Base-by-base conservation (phyloP, 148 eudicot species). In the Rhododendron molle region DNA sequence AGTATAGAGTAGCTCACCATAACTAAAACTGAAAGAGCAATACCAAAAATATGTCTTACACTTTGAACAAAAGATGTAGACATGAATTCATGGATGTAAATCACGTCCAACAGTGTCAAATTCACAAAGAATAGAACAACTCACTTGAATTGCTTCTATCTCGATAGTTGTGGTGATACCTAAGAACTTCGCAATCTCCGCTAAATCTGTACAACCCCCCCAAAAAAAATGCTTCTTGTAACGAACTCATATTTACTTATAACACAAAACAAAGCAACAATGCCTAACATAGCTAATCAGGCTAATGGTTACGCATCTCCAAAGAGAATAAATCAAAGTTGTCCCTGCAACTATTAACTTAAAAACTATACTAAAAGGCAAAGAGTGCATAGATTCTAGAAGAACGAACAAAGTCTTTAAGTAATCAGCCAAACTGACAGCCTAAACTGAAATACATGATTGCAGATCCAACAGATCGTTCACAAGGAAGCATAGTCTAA, bases 131-230 rank as follows among this genome's bases (percentile, higher is more conserved):
- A 76, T 3, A 67, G 72, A 76, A 43, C 76, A 62, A 90, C 97
- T 89, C 86, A 97, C 98, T 90, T 95, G 99, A 87, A 97, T 95
- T 86, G 91, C 94, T 94, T 95, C 98, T 73, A 92, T 94, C 85
- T 97, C 98, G 62, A 93, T 90, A 14, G 91, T 93, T 14, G 96
- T 90, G 52, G 98, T 97, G 46, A 97, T 92, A 76, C 98, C 99
- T 89, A 97, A 85, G 93, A 97, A 97, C 89, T 95, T 97, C 7
- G 99, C 99, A 52, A 97, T 97, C 91, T 97, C 99, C 34, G 98
- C 98, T 88, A 97, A 92, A 87, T 97, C 99, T 97, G 34, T 32
- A 93, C 56, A 71, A 40, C 44, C 44, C 14, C 34, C 34, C 34
- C 34, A 79, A 88, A 76, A 13, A 28, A 85, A 46, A 46, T 18